Evolutionary conservation across 2,329 filamentous ascomycete genomes (phyloP).

Genomic region (Lecanoromycetidae sp.): DNA sequence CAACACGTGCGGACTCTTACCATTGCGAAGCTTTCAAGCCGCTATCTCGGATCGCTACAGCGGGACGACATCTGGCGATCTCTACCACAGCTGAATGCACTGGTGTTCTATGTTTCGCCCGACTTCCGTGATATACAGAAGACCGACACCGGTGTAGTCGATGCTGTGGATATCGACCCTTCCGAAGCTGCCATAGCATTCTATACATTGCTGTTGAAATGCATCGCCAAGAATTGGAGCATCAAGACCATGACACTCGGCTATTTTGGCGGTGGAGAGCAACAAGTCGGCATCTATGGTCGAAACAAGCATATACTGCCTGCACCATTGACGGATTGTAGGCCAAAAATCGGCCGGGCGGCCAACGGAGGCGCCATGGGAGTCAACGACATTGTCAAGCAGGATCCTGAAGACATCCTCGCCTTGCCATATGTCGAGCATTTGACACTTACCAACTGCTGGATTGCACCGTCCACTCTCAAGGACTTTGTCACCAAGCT

Average conservation of each 20-base stretch:
- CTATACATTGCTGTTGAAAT: conserved; percentile 39
- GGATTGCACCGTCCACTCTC: conserved; percentile 49
- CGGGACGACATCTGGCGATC: conserved; percentile 50
- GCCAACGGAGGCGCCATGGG: too few relatives aligned
- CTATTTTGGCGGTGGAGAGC: conserved; percentile 56
- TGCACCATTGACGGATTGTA: conserved; percentile 35
- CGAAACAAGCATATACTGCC: conserved; percentile 52
- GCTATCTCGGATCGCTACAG: conserved; percentile 45
- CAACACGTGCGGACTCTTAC: conserved; percentile 45
- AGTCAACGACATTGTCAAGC: too few relatives aligned
- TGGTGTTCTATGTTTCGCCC: conserved; percentile 51
- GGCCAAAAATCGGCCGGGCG: too few relatives aligned
- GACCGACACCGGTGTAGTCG: conserved; percentile 39
- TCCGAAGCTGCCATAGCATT: conserved; percentile 41
- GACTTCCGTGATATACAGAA: conserved; percentile 52
- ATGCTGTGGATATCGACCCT: conserved; percentile 39
- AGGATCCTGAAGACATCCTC: too few relatives aligned
- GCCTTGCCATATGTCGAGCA: conserved; percentile 44
- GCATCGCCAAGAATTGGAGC: conserved; percentile 36
- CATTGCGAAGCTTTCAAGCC: conserved; percentile 52
- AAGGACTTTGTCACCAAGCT: conserved; percentile 40
- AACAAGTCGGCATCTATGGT: conserved; percentile 48
- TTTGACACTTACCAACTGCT: conserved; percentile 56
- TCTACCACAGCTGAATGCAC: conserved; percentile 41
- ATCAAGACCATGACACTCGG: conserved; percentile 52